These are phyloP conservation scores for Rhinocladiella mackenziei DNA, from an alignment of 2,329 filamentous ascomycete genomes.

Conservation along the genomic window DNA sequence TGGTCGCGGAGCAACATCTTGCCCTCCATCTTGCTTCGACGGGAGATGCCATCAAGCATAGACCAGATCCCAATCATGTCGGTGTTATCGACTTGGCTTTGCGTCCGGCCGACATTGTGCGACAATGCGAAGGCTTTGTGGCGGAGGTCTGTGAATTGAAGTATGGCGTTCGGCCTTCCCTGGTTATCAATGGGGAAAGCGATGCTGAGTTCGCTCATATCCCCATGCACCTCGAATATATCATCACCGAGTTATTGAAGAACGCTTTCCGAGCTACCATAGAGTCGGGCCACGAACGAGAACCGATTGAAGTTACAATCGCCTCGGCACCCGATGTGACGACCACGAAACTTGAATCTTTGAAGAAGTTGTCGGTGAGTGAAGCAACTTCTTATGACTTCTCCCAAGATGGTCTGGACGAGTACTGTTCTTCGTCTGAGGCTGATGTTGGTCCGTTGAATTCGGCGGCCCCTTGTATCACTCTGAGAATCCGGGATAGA, in stretches of 20 bases:
- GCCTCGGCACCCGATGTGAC: slow-evolving; percentile 61
- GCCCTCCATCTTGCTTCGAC: slow-evolving; percentile 75
- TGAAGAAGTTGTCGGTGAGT: slow-evolving; percentile 25
- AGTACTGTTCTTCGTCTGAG: slow-evolving; percentile 27
- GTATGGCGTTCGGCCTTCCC: slow-evolving; percentile 78
- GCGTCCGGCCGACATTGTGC: slow-evolving; percentile 73
- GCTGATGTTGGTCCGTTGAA: slow-evolving; percentile 24
- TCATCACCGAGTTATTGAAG: slow-evolving; percentile 92
- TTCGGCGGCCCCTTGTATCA: slow-evolving; percentile 72
- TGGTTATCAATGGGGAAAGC: slow-evolving; percentile 78
- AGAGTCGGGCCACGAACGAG: slow-evolving; percentile 71
- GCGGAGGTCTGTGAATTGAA: slow-evolving; percentile 95
- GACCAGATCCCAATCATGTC: slow-evolving; percentile 62
- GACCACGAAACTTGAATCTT: slow-evolving; percentile 30
- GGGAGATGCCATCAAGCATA: slow-evolving; percentile 58
- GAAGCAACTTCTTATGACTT: slow-evolving; percentile 27
- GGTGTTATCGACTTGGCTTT: slow-evolving; percentile 92
- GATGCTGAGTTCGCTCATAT: slow-evolving; percentile 89
- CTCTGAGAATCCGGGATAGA: slow-evolving; percentile 91
- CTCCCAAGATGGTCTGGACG: slow-evolving; percentile 26
- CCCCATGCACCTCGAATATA: slow-evolving; percentile 95
- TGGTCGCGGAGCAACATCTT: slow-evolving; percentile 96
- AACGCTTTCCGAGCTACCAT: slow-evolving; percentile 94
- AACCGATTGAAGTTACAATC: slow-evolving; percentile 88
- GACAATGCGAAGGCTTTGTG: slow-evolving; percentile 82